These are phyloP conservation scores for Xylaria nigripes DNA, from an alignment of 495 filamentous ascomycete genomes.

Conservation along the genomic window DNA sequence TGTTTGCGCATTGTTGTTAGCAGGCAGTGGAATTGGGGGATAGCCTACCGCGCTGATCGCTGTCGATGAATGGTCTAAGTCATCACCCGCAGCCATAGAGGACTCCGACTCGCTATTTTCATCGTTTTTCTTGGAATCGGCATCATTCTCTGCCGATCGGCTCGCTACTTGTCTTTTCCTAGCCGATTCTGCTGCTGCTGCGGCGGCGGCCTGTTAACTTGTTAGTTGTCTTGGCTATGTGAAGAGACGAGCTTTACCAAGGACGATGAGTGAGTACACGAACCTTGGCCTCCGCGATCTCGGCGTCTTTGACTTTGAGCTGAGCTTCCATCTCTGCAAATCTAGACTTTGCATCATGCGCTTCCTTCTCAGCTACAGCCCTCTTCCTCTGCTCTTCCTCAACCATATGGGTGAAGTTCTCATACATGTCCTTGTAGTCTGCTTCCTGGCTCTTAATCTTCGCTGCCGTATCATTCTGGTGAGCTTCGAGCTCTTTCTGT, in stretches of 20 bases:
- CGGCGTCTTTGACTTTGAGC: conserved; percentile 45
- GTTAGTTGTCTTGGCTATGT: conserved; percentile 11
- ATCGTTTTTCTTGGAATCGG: conserved; percentile 17
- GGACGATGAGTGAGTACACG: conserved; percentile 1
- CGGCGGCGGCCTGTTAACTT: conserved; percentile 19
- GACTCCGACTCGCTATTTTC: conserved; percentile 17
- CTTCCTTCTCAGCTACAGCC: conserved; percentile 30
- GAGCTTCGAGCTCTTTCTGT: conserved; percentile 40
- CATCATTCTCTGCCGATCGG: no score
- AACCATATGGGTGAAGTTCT: conserved; percentile 40
- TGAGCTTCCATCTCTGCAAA: conserved; percentile 40
- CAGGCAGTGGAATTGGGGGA: conserved; percentile 20
- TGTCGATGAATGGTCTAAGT: conserved; percentile 45
- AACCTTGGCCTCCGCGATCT: conserved; percentile 47
- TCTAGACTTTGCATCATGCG: conserved; percentile 26
- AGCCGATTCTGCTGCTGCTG: conserved; percentile 11
- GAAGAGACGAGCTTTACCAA: not conserved
- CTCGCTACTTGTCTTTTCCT: conserved; percentile 38
- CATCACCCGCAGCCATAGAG: conserved; percentile 43
- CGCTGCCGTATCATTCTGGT: conserved; percentile 33
- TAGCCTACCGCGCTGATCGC: conserved; percentile 50
- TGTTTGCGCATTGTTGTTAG: conserved; percentile 32
- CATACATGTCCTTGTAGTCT: conserved; percentile 49
- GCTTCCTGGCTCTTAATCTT: conserved; percentile 40
- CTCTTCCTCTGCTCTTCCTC: conserved; percentile 43